Percentiles rank a stretch among this genome's conserved stretches.
These are phyloP conservation scores for Cladosporium sp. DNA, from an alignment of 2,329 filamentous ascomycete species.

Conservation along the genomic window DNA sequence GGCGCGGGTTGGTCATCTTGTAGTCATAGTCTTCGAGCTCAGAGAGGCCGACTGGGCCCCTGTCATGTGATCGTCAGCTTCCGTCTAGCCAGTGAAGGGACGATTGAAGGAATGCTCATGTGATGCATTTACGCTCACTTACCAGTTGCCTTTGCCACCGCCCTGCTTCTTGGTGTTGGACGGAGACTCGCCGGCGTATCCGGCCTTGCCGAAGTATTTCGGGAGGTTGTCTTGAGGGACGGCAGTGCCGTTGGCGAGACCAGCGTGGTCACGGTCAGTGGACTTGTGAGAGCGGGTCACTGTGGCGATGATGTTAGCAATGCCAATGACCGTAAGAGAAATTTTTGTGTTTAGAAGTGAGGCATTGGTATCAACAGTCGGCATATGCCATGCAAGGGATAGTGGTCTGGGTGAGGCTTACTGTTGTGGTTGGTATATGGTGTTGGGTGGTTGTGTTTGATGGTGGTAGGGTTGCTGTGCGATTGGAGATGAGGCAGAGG, in stretches of 20 bases:
- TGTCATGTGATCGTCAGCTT: slow-evolving; percentile 36
- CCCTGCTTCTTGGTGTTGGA: slow-evolving; percentile 97
- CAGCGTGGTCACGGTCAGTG: slow-evolving; percentile 88
- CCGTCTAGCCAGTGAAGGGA: neutral
- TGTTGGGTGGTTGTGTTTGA: neutral
- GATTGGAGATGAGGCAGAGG: neutral
- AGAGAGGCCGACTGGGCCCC: slow-evolving; percentile 72
- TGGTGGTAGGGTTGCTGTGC: neutral
- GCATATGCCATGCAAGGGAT: slow-evolving; percentile 3
- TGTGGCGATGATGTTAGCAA: slow-evolving; percentile 34
- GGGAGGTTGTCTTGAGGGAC: slow-evolving; percentile 70
- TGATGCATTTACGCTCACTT: slow-evolving; percentile 34
- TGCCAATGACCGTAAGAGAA: neutral
- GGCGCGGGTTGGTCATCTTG: slow-evolving; percentile 78
- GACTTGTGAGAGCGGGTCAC: slow-evolving; percentile 98
- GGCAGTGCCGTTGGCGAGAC: slow-evolving; percentile 69
- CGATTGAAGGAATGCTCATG: too few relatives aligned
- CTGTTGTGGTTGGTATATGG: slow-evolving; percentile 1
- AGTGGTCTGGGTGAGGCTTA: neutral
- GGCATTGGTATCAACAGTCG: neutral
- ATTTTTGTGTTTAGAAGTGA: neutral
- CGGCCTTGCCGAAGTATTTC: slow-evolving; percentile 88
- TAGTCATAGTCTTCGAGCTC: slow-evolving; percentile 82
- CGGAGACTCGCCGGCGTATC: slow-evolving; percentile 75
- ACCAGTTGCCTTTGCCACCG: slow-evolving; percentile 91